phyloP scores from a whole-genome alignment of 768 basidiomycete genomes.

The Rhizopogon vulgaris region DNA sequence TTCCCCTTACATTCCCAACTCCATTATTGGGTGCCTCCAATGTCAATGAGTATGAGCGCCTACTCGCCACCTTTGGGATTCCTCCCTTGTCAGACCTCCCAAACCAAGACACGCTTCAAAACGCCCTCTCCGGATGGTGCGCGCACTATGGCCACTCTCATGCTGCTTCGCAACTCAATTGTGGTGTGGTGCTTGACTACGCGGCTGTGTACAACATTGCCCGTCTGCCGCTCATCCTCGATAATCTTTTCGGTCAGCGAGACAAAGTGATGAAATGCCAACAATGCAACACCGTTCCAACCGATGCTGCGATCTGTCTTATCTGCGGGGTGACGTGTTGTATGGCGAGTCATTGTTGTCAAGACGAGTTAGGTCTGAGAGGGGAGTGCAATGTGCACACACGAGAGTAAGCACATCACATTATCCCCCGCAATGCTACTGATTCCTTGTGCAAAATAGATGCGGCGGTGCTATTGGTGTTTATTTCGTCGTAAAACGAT shows the following conservation, averaged over 20 bases:
- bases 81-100: slow-evolving; percentile 76
- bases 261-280: slow-evolving; percentile 69
- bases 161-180: slow-evolving; percentile 71
- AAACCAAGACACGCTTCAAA: slow-evolving; percentile 81
- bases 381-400: slow-evolving; percentile 97
- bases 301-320: slow-evolving; percentile 86
- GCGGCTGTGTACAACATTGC: slow-evolving; percentile 80
- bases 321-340: slow-evolving; percentile 86
- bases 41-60: slow-evolving; percentile 70
- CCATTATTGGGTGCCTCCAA: slow-evolving; percentile 35
- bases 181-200: slow-evolving; percentile 76
- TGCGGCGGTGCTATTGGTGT: slow-evolving; percentile 87
- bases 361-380: slow-evolving; percentile 40
- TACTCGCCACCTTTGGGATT: slow-evolving; percentile 70
- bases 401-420: slow-evolving; percentile 64
- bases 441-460: slow-evolving; percentile 32
- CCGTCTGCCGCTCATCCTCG: slow-evolving; percentile 74
- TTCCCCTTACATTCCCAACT: slow-evolving; percentile 57
- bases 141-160: slow-evolving; percentile 82
- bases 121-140: slow-evolving; percentile 86
- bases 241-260: slow-evolving; percentile 73
- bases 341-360: slow-evolving; percentile 89
- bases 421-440: not conserved
- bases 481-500: slow-evolving; percentile 89
- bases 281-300: slow-evolving; percentile 72